phyloP scores from a whole-genome alignment of 1,284 basidiomycete species.

The Mycocalia duriaeana region DNA sequence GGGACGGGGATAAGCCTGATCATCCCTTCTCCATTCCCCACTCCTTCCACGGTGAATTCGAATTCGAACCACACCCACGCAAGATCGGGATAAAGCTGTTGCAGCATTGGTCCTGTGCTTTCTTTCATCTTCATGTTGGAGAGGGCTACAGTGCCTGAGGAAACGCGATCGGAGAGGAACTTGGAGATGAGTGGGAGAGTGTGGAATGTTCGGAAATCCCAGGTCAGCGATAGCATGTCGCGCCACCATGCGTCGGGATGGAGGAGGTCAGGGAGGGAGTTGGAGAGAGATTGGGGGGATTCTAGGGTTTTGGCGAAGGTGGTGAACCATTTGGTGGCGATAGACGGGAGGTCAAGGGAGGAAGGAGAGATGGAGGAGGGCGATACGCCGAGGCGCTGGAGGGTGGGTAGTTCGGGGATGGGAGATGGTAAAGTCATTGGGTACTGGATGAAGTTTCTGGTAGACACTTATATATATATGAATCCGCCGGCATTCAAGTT shows the following conservation, averaged over 20 bases:
- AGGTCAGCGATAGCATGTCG: conserved; percentile 56
- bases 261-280: conserved; percentile 20
- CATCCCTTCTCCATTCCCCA: conserved; percentile 46
- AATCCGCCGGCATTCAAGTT: too few species aligned
- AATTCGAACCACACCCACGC: conserved; percentile 53
- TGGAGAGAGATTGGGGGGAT: conserved; percentile 16
- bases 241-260: conserved; percentile 51
- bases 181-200: conserved; percentile 31
- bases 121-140: conserved; percentile 23
- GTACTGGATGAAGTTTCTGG: too few species aligned
- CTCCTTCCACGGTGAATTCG: conserved; percentile 46
- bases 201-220: conserved; percentile 59
- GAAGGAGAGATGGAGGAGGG: conserved; percentile 10
- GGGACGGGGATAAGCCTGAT: conserved; percentile 48
- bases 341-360: conserved; percentile 15
- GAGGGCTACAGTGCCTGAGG: conserved; percentile 19
- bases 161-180: conserved; percentile 43
- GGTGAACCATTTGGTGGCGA: conserved; percentile 23
- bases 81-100: conserved; percentile 40
- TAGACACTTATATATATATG: too few species aligned
- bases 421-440: too few species aligned
- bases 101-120: background rate
- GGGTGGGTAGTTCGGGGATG: conserved; percentile 12
- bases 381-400: conserved; percentile 15
- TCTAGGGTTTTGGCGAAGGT: conserved; percentile 20